Evolutionary conservation across 1,284 basidiomycete species (phyloP).

Genomic region (Abortiporus biennis): DNA sequence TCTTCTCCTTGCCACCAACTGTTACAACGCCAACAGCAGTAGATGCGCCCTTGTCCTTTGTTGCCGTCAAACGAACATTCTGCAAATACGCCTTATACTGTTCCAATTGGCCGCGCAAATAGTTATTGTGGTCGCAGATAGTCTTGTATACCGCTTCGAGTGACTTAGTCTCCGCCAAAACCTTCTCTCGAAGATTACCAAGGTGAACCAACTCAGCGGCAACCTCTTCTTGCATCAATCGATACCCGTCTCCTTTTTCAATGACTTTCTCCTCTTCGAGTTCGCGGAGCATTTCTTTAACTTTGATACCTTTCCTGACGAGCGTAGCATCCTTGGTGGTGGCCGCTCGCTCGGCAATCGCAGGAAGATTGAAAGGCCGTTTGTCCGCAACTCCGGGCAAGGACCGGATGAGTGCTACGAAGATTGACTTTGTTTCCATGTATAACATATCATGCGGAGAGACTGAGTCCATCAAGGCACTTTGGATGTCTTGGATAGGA

Average conservation of each 20-base stretch:
- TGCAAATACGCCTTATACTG: conserved; percentile 99
- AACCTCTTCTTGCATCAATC: conserved; percentile 96
- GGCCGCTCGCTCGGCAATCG: conserved; percentile 90
- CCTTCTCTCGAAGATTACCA: conserved; percentile 95
- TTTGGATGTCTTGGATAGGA: conserved; percentile 95
- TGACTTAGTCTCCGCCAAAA: conserved; percentile 86
- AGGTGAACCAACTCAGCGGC: conserved; percentile 92
- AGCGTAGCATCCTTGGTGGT: conserved; percentile 95
- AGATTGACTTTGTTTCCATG: conserved; percentile 99
- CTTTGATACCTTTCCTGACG: conserved; percentile 96
- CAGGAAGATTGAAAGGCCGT: conserved; percentile 85
- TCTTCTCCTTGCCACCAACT: conserved; percentile 97
- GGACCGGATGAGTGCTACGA: conserved; percentile 95
- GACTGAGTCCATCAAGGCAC: conserved; percentile 94
- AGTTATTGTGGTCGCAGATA: conserved; percentile 98
- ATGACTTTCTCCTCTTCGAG: conserved; percentile 89
- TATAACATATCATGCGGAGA: conserved; percentile 98
- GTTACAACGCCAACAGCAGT: conserved; percentile 93
- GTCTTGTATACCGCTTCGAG: conserved; percentile 98
- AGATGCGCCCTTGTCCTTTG: conserved; percentile 78
- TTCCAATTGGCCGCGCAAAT: conserved; percentile 92
- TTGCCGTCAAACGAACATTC: conserved; percentile 89
- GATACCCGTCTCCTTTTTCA: conserved; percentile 79
- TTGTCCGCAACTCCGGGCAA: conserved; percentile 77
- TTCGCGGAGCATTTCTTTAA: conserved; percentile 97